Base-by-base conservation (phyloP, 441 rosid species). In the Kokia cookei region DNA sequence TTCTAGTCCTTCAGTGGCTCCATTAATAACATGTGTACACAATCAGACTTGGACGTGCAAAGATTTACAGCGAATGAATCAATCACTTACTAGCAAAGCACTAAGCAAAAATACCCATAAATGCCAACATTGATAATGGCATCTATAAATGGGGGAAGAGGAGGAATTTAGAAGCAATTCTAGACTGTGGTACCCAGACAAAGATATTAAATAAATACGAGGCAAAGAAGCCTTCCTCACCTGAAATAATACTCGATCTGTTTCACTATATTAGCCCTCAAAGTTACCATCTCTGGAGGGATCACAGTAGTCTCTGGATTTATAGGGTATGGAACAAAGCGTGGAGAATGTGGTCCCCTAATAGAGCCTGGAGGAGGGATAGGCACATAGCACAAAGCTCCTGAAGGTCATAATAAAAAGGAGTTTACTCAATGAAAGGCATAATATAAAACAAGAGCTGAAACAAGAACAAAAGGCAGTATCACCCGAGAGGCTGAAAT, bases 161-260 rank as follows among this genome's bases (percentile, higher is more conserved):
- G 14, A 67, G 67, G 14, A 8, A 55, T 48, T 73, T 27, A 11
- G 26, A 19, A 47, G n/a, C 57, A 62, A 29, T 7, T 22, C 27
- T 19, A 27, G 32, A 27, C 3, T 50, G 2, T 2, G 11, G n/a
- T 22, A 17, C 9, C 15, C 14, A 54, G 62, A 61, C 26, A 53
- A 48, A 12, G 14, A 45, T 19, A 13, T 37, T 45, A 22, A 26
- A 45, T 19, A 71, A 53, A 62, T 51, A 11, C 50, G 8, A 47
- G 29, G 68, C 14, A 53, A 64, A 68, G 77, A 29, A 24, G 14
- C 11, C 15, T 17, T 59, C 37, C 55, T 43, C 78, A 89, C 99
- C 99, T 89, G 92, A 96, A 96, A 86, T 96, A 96, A 76, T 93
- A 93, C 76, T 96, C 97, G 72, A 96, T 86, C 76, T 96, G 99